These are phyloP conservation scores for Geoglossum glabrum DNA, from an alignment of 495 filamentous ascomycete genomes.

Conservation along the genomic window DNA sequence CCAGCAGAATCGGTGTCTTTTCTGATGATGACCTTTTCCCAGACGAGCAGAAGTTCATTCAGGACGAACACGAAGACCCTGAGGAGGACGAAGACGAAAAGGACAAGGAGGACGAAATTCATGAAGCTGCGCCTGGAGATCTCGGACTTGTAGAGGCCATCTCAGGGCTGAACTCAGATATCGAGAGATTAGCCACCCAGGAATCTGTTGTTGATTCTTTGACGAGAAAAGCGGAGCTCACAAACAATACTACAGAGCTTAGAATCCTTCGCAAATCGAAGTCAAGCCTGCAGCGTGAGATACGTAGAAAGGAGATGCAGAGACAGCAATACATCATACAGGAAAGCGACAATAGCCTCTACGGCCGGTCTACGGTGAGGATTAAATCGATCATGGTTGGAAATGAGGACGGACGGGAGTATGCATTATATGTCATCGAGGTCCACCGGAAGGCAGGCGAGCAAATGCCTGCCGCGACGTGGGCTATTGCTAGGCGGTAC, in stretches of 20 bases:
- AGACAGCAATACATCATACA: slow-evolving; percentile 93
- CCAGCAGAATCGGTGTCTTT: slow-evolving; percentile 71
- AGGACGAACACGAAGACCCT: slow-evolving; percentile 65
- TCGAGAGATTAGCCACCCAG: slow-evolving; percentile 73
- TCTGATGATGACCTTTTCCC: slow-evolving; percentile 80
- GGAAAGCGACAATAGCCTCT: slow-evolving; percentile 93
- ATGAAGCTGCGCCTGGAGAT: slow-evolving; percentile 89
- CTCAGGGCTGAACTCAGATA: slow-evolving; percentile 60
- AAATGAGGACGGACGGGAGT: slow-evolving; percentile 82
- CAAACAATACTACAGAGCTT: slow-evolving; percentile 85
- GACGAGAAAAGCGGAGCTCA: slow-evolving; percentile 83
- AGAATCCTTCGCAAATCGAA: slow-evolving; percentile 88
- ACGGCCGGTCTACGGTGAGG: slow-evolving; percentile 68
- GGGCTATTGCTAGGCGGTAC: slow-evolving; percentile 35
- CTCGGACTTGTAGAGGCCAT: slow-evolving; percentile 88
- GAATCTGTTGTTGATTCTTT: slow-evolving; percentile 82
- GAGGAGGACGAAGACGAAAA: slow-evolving; percentile 39
- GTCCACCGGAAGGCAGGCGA: slow-evolving; percentile 73
- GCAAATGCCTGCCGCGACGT: slow-evolving; percentile 24
- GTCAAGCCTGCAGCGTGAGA: slow-evolving; percentile 76
- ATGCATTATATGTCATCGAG: slow-evolving; percentile 75
- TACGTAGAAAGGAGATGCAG: slow-evolving; percentile 85
- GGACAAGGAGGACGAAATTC: slow-evolving; percentile 47
- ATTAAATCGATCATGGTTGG: slow-evolving; percentile 89
- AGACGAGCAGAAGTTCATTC: slow-evolving; percentile 69